A percentile compares a stretch with the other conserved stretches of the same genome.
Conservation (phyloP, 306 rosid genomes). For the Medicago arabica region DNA sequence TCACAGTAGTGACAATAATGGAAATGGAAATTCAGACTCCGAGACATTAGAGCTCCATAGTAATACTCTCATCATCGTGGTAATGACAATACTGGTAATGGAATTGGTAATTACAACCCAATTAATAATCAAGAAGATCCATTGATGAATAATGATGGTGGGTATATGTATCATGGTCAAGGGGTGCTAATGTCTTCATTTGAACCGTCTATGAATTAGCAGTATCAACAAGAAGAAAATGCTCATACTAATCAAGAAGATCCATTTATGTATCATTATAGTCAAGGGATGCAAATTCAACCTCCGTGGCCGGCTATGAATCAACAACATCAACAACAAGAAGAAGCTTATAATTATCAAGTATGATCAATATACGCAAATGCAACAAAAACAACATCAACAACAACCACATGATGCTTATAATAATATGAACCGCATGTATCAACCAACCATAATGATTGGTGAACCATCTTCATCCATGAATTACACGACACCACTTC, state of each 20-base stretch:
- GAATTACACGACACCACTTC: conserved; percentile 59
- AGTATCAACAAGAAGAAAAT: conserved; percentile 45
- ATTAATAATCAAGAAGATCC: neutral
- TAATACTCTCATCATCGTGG: neutral
- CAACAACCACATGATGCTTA: no score
- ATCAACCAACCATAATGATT: conserved; percentile 62
- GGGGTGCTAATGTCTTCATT: conserved; percentile 60
- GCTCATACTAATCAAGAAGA: no score
- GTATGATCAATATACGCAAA: conserved; percentile 2
- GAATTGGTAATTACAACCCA: no score
- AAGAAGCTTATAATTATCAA: no score
- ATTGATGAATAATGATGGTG: conserved; percentile 43
- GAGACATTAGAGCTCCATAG: no score
- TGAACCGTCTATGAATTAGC: conserved; percentile 69
- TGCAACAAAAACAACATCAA: conserved; percentile 41
- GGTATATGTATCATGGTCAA: conserved; percentile 53
- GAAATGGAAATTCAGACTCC: neutral
- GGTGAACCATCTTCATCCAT: conserved; percentile 49
- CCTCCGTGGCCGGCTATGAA: no score
- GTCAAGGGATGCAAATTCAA: no score
- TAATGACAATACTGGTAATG: neutral
- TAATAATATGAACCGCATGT: conserved; percentile 53
- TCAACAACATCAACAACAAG: no score
- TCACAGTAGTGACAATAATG: neutral
- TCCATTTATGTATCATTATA: no score